Base-by-base conservation (phyloP, 2,329 filamentous ascomycete species). In the Hirsutella rhossiliensis region DNA sequence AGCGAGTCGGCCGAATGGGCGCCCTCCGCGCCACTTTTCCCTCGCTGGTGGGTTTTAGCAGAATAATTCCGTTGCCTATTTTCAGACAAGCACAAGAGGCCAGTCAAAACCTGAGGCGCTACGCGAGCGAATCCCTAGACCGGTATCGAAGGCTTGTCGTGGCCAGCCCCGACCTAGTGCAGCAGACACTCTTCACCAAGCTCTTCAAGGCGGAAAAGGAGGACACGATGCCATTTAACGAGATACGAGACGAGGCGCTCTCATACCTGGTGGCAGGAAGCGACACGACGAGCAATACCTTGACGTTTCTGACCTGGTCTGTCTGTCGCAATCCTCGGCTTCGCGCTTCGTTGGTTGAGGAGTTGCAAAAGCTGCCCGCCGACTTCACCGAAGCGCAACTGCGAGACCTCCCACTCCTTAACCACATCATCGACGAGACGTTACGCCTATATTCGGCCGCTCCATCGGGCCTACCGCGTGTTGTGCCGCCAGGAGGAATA, bases 241-340 rank as follows among this genome's bases (percentile, higher is more conserved):
- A 73, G 20, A 58, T 72, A 1, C 45, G 51, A 4, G 49, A 52
- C 15, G 65, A 72, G 39, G 69, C 70, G 0, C 56, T 60, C 7
- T 53, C 50, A 0, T 71, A 69, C 47, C 74, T 76, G 39, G 45
- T 70, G 5, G 73, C 71, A 1, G 73, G 73, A 2, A 71, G 62
- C 32, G 72, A 75, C 45, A 76, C 73, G 0, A 75, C 72, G 0
- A 66, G 72, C 1, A 61, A 64, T 12, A 68, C 69, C 0, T 47
- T 76, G 38, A 75, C 71, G 0, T 75, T 73, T 44, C 53, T 71
- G 0, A 50, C 67, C 6, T 74, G 65, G 64, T 50, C 56, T 5
- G 53, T 68, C 9, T 63, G 58, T 42, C 47, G 51, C 15, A 46
- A 57, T 15, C 57, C 60, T 0, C 43, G 51, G 0, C 46, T 67